These are phyloP conservation scores for Daldinia sp. DNA, from an alignment of 2,329 filamentous ascomycete species.

Conservation along the genomic window DNA sequence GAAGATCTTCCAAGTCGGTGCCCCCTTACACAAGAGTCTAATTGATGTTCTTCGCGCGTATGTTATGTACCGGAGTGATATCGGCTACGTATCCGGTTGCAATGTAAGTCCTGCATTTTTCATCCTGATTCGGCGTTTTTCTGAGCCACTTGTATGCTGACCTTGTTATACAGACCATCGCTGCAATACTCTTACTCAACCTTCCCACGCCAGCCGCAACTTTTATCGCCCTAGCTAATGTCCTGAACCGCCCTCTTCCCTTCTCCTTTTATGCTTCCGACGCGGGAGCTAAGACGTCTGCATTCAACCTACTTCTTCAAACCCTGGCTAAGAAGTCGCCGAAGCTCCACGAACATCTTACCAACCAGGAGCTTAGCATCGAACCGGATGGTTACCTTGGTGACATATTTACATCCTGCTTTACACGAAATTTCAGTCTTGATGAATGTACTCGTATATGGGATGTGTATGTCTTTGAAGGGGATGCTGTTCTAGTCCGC, in stretches of 20 bases:
- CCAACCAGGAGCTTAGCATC: slow-evolving; percentile 59
- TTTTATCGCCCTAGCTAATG: slow-evolving; percentile 80
- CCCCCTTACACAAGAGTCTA: slow-evolving; percentile 75
- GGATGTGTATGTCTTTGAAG: slow-evolving; percentile 88
- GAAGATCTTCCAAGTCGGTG: slow-evolving; percentile 75
- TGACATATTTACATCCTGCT: slow-evolving; percentile 72
- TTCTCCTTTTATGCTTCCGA: slow-evolving; percentile 82
- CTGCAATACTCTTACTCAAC: slow-evolving; percentile 79
- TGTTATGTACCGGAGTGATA: slow-evolving; percentile 83
- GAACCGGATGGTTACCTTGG: slow-evolving; percentile 68
- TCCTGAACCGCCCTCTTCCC: slow-evolving; percentile 80
- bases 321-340: slow-evolving; percentile 74
- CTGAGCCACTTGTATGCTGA: slow-evolving; percentile 33
- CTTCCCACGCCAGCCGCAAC: slow-evolving; percentile 71
- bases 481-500: slow-evolving; percentile 77
- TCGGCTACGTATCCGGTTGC: slow-evolving; percentile 80
- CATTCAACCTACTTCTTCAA: slow-evolving; percentile 76
- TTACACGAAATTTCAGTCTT: slow-evolving; percentile 72
- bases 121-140: not conserved
- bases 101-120: slow-evolving; percentile 68
- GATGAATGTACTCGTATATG: slow-evolving; percentile 80
- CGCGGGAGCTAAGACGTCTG: slow-evolving; percentile 73
- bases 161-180: slow-evolving; percentile 67
- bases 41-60: slow-evolving; percentile 83
- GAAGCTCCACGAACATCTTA: slow-evolving; percentile 73